A percentile compares a stretch with the other conserved stretches of the same genome.
These are phyloP conservation scores for Phytopythium montanum DNA, from an alignment of 352 stramenopile genomes.

Conservation along the genomic window DNA sequence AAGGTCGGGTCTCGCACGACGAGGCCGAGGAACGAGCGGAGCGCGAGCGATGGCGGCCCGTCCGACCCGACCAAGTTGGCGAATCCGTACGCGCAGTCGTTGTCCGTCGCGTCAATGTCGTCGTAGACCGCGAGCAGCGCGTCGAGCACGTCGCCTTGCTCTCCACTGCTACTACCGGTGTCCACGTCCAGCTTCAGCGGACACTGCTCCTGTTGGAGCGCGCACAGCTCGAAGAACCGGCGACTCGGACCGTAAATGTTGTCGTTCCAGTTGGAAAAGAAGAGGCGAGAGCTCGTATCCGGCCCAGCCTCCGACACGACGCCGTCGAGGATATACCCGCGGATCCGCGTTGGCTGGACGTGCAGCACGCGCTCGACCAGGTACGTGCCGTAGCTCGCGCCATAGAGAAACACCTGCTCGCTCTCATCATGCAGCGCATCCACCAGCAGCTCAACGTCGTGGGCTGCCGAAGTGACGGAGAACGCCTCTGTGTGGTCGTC, in stretches of 20 bases:
- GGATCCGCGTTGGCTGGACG: slow-evolving; percentile 27
- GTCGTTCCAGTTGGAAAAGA: slow-evolving; percentile 32
- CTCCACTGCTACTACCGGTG: background rate
- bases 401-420: slow-evolving; percentile 39
- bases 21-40: slow-evolving; percentile 32
- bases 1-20: slow-evolving; percentile 23
- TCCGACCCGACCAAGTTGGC: slow-evolving; percentile 2
- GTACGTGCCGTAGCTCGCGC: slow-evolving; percentile 53
- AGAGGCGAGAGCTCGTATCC: slow-evolving; percentile 12
- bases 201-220: slow-evolving; percentile 14
- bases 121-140: slow-evolving; percentile 28
- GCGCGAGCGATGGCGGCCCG: slow-evolving; percentile 11
- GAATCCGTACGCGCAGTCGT: slow-evolving; percentile 16
- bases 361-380: slow-evolving; percentile 54
- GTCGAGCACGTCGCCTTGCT: slow-evolving; percentile 14
- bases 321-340: slow-evolving; percentile 51
- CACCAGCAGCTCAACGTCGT: slow-evolving; percentile 25
- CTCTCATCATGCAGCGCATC: slow-evolving; percentile 10
- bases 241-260: slow-evolving; percentile 20
- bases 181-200: slow-evolving; percentile 17
- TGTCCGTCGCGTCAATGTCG: slow-evolving; percentile 21
- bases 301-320: slow-evolving; percentile 26
- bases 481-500: slow-evolving; percentile 23
- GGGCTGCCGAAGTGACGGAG: slow-evolving; percentile 46
- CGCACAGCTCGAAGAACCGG: slow-evolving; percentile 26